A percentile compares a stretch with the other conserved stretches of the same genome.
Conservation (phyloP, 192 early-diverging fungal species). For the Paraglomus occultum region DNA sequence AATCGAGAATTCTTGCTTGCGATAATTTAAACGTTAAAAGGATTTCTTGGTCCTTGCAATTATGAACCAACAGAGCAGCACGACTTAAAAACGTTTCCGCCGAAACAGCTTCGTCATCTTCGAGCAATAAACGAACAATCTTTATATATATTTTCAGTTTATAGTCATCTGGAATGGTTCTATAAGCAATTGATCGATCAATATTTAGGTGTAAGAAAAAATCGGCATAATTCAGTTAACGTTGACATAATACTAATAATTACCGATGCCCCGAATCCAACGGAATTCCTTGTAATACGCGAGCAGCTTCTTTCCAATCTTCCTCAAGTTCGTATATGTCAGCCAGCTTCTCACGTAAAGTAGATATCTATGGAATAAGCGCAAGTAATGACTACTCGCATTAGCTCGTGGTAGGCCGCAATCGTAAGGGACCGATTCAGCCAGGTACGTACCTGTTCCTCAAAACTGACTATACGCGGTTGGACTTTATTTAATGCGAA, state of each 20-base stretch:
- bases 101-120: conserved; percentile 75
- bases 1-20: conserved; percentile 84
- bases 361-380: conserved; percentile 52
- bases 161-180: conserved; percentile 59
- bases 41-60: conserved; percentile 49
- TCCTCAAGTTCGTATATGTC: conserved; percentile 68
- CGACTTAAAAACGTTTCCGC: conserved; percentile 87
- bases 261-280: conserved; percentile 87
- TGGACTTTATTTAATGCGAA: conserved; percentile 69
- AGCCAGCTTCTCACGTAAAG: conserved; percentile 74
- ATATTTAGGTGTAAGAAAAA: conserved; percentile 3
- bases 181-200: conserved; percentile 30
- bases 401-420: not conserved
- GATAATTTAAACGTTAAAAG: conserved; percentile 72
- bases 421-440: not conserved
- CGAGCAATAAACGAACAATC: conserved; percentile 81
- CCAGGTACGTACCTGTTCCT: conserved; percentile 64
- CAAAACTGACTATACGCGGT: conserved; percentile 75
- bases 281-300: conserved; percentile 82
- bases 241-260: not conserved
- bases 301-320: conserved; percentile 84
- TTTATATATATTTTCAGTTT: conserved; percentile 81
- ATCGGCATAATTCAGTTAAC: not conserved
- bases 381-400: no score
- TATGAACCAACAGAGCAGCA: conserved; percentile 64